Percentiles rank a stretch among this genome's conserved stretches.
Conservation (phyloP, 495 filamentous ascomycete species). For the Neurospora tetrasperma region DNA sequence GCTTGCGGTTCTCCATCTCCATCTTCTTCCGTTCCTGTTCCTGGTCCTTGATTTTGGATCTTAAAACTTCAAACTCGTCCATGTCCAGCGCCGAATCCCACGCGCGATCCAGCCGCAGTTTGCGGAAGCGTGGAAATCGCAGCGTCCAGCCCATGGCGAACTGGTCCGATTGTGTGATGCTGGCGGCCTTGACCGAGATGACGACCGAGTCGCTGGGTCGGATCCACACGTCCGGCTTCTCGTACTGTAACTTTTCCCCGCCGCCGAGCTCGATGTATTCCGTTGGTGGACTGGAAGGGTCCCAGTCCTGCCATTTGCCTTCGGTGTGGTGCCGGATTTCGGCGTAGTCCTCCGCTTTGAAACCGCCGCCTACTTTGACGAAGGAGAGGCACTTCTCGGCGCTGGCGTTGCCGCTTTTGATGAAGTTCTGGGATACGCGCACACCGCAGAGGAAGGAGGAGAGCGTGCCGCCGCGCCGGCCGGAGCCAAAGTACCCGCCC, state of each 20-base stretch:
- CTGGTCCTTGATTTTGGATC: constrained; percentile 60
- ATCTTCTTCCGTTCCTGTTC: constrained; percentile 64
- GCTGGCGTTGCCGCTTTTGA: constrained; percentile 39
- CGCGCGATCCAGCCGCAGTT: constrained; percentile 64
- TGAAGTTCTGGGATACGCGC: constrained; percentile 58
- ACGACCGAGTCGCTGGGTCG: constrained; percentile 80
- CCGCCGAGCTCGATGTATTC: constrained; percentile 76
- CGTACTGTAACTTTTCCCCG: constrained; percentile 56
- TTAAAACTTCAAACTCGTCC: constrained; percentile 65
- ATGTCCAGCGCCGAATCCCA: constrained; percentile 75
- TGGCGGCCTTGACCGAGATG: constrained; percentile 83
- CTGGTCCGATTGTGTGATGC: constrained; percentile 57
- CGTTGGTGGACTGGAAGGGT: constrained; percentile 65
- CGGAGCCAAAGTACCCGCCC: constrained; percentile 88
- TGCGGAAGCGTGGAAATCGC: constrained; percentile 87
- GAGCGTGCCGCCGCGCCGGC: constrained; percentile 68
- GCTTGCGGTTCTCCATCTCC: constrained; percentile 64
- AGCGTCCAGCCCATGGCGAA: constrained; percentile 73
- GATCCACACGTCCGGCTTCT: constrained; percentile 90
- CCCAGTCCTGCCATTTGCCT: constrained; percentile 85
- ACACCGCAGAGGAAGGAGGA: constrained; percentile 85
- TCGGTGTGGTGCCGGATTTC: constrained; percentile 75
- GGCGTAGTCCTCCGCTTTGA: constrained; percentile 75
- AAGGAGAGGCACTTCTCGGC: constrained; percentile 79
- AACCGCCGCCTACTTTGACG: constrained; percentile 92